Percentiles rank a stretch among this genome's conserved stretches.
phyloP scores from a whole-genome alignment of 208 protist genomes.

The Leishmania martiniquensis region DNA sequence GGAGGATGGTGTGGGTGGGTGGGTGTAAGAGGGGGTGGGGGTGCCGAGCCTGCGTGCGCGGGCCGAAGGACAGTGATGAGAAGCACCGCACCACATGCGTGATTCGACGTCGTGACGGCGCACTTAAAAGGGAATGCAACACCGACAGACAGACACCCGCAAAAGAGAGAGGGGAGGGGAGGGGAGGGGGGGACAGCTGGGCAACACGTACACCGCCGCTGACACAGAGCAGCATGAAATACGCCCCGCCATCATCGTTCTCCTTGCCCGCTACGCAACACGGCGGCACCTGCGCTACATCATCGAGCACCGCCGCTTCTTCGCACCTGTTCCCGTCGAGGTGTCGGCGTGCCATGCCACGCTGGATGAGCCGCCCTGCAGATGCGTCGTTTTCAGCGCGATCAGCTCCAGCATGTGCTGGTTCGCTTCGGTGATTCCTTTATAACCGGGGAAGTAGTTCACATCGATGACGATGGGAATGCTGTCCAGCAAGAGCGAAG shows the following conservation, averaged over 20 bases:
- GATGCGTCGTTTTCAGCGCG: not conserved
- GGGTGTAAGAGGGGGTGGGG: not conserved
- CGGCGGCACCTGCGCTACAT: constrained; percentile 1
- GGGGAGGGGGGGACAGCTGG: not conserved
- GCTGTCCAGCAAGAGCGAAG: constrained; percentile 48
- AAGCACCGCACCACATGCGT: not conserved
- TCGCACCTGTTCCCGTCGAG: not conserved
- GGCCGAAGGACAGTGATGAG: not conserved
- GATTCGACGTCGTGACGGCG: not conserved
- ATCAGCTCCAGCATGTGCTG: constrained; percentile 58
- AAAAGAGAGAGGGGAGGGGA: too few species aligned
- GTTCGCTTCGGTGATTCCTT: constrained; percentile 51
- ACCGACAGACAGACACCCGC: not conserved
- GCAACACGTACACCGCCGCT: not conserved
- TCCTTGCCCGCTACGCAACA: not conserved
- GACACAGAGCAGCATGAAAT: too few species aligned
- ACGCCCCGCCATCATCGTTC: not conserved
- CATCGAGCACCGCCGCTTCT: constrained; percentile 16
- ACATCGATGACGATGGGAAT: constrained; percentile 78
- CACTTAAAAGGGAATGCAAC: not conserved
- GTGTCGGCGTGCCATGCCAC: not conserved
- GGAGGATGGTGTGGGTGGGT: not conserved
- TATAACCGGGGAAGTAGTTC: constrained; percentile 90
- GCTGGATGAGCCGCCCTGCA: constrained; percentile 1
- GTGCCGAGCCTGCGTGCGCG: not conserved